Percentiles rank a stretch among this genome's conserved stretches.
Conservation (phyloP, 805 yeast species). For the Yarrowia sp. region DNA sequence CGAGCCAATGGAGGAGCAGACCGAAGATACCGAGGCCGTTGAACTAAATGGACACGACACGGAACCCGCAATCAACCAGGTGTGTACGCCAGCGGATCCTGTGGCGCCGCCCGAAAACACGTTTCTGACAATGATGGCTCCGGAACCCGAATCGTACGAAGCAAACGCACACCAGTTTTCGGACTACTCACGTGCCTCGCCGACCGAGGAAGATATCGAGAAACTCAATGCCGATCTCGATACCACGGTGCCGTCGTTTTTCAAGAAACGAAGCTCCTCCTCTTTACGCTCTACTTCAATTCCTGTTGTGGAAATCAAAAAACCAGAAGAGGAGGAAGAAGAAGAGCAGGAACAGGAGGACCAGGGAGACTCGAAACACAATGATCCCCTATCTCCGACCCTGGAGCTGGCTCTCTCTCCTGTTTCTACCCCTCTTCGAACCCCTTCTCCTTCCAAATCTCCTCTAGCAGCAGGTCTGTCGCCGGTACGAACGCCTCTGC, state of each 20-base stretch:
- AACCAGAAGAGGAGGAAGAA: background rate
- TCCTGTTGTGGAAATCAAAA: background rate
- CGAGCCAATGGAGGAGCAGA: background rate
- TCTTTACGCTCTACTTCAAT: background rate
- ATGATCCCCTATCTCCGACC: background rate
- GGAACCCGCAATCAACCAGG: background rate
- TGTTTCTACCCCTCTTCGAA: background rate
- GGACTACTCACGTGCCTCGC: background rate
- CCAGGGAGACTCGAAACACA: background rate
- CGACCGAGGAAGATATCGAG: conserved; percentile 13
- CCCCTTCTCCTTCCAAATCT: background rate
- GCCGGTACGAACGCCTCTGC: background rate
- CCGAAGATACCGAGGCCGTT: background rate
- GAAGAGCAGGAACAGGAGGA: background rate
- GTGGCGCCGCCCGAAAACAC: background rate
- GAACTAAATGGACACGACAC: background rate
- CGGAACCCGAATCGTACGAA: conserved; percentile 4
- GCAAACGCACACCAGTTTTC: background rate
- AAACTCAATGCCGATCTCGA: background rate
- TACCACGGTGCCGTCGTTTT: background rate
- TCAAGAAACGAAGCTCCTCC: background rate
- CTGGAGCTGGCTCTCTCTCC: conserved; percentile 6
- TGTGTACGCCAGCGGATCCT: background rate
- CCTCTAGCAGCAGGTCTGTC: background rate
- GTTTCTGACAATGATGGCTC: background rate